phyloP scores from a whole-genome alignment of 345 rosid species.

The Eucalyptus sp. region DNA sequence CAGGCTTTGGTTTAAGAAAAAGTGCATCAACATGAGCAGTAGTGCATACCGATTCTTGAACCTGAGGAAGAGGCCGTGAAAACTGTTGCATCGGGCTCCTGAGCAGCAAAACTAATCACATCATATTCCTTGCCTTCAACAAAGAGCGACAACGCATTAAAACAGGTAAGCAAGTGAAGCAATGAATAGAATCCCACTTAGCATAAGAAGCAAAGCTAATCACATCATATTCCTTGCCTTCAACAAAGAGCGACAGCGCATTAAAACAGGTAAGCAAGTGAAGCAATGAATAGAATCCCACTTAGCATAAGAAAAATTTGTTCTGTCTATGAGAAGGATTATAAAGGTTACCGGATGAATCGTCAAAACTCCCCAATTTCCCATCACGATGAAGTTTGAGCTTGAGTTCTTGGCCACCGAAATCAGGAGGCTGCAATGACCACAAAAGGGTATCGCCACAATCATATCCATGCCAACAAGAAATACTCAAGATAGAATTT shows the following conservation, averaged over 20 bases:
- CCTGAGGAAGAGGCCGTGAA: conserved; percentile 37
- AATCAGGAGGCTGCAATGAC: conserved; percentile 42
- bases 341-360: conserved; percentile 33
- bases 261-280: neutral
- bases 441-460: neutral
- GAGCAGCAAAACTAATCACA: conserved; percentile 37
- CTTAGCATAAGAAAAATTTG: neutral
- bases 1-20: neutral
- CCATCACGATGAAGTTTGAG: conserved; percentile 40
- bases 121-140: conserved; percentile 51
- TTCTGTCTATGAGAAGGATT: neutral
- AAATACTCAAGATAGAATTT: neutral
- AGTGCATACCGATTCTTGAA: conserved; percentile 34
- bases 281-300: neutral
- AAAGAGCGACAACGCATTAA: neutral
- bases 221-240: conserved; percentile 56
- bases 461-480: neutral
- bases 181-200: neutral
- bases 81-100: conserved; percentile 42
- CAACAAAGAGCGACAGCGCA: neutral
- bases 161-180: neutral
- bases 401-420: conserved; percentile 35
- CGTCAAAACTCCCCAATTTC: conserved; percentile 40
- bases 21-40: neutral
- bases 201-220: conserved; percentile 18